Conservation (phyloP, 1,139 yeast genomes). For the Geotrichum bryndzae region DNA sequence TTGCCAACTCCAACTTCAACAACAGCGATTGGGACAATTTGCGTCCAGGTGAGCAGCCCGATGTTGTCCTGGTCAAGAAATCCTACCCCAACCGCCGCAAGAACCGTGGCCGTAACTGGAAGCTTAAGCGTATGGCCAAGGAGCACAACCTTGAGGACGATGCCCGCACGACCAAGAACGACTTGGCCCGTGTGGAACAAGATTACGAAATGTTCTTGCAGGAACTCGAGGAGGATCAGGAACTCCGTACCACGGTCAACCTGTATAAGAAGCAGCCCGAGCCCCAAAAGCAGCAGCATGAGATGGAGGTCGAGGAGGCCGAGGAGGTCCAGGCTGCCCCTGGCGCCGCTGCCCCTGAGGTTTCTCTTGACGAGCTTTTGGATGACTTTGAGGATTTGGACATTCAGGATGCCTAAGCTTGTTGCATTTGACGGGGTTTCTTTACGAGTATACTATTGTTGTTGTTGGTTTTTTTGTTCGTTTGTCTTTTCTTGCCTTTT, state of each 20-base stretch:
- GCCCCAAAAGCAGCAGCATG: background rate
- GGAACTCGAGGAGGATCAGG: slow-evolving; percentile 95
- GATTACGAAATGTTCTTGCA: slow-evolving; percentile 95
- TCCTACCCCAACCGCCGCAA: slow-evolving; percentile 73
- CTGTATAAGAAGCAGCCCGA: slow-evolving; percentile 60
- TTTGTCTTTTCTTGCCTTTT: background rate
- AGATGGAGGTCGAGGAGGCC: slow-evolving; percentile 12
- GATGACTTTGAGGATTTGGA: slow-evolving; percentile 19
- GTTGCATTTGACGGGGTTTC: background rate
- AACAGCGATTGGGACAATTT: slow-evolving; percentile 75
- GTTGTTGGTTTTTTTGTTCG: background rate
- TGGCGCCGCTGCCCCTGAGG: slow-evolving; percentile 15
- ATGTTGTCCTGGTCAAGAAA: slow-evolving; percentile 88
- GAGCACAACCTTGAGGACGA: slow-evolving; percentile 88
- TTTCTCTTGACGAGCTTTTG: slow-evolving; percentile 18
- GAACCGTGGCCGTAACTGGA: slow-evolving; percentile 82
- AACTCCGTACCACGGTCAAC: slow-evolving; percentile 84
- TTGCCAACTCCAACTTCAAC: slow-evolving; percentile 80
- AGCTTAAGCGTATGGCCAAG: slow-evolving; percentile 94
- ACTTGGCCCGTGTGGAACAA: slow-evolving; percentile 84
- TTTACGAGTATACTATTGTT: background rate
- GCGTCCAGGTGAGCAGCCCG: slow-evolving; percentile 55
- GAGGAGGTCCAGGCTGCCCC: background rate
- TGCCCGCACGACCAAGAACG: slow-evolving; percentile 66
- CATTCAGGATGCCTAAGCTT: slow-evolving; percentile 7